These are phyloP conservation scores for Penicillium verhagenii DNA, from an alignment of 495 filamentous ascomycete species.

Conservation along the genomic window DNA sequence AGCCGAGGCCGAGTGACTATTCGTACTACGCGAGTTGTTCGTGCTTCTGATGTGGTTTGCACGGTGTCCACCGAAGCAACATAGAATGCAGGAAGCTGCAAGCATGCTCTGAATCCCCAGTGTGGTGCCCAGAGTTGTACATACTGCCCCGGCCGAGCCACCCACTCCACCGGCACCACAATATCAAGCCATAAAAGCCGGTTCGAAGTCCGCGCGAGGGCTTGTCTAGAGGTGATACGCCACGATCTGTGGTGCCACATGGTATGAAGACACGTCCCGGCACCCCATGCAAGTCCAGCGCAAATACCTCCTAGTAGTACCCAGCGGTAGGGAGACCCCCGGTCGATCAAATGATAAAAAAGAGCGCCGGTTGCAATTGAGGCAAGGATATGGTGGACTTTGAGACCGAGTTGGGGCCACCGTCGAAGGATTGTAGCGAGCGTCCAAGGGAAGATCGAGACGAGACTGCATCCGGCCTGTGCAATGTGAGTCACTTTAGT, in stretches of 20 bases:
- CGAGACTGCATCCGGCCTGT: constrained; percentile 1
- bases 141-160: constrained; percentile 5
- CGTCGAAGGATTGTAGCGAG: constrained; percentile 3
- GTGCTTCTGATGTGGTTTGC: no score
- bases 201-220: neutral
- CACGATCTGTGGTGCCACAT: constrained; percentile 5
- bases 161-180: neutral
- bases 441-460: constrained; percentile 1
- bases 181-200: constrained; percentile 9
- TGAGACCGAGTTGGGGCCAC: constrained; percentile 1
- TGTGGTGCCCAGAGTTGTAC: constrained; percentile 8
- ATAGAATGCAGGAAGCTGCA: constrained; percentile 7
- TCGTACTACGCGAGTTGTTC: no score
- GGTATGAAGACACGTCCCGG: neutral
- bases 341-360: constrained; percentile 2
- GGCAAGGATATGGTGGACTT: neutral
- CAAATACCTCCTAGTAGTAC: constrained; percentile 8
- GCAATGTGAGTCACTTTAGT: no score
- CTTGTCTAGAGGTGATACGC: neutral
- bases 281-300: neutral
- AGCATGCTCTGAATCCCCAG: neutral
- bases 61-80: constrained; percentile 4
- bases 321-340: neutral
- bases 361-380: neutral
- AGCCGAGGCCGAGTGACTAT: no score